Percentiles rank a stretch among this genome's conserved stretches.
phyloP scores from a whole-genome alignment of 2,329 filamentous ascomycete genomes.

The Venturia carpophila region DNA sequence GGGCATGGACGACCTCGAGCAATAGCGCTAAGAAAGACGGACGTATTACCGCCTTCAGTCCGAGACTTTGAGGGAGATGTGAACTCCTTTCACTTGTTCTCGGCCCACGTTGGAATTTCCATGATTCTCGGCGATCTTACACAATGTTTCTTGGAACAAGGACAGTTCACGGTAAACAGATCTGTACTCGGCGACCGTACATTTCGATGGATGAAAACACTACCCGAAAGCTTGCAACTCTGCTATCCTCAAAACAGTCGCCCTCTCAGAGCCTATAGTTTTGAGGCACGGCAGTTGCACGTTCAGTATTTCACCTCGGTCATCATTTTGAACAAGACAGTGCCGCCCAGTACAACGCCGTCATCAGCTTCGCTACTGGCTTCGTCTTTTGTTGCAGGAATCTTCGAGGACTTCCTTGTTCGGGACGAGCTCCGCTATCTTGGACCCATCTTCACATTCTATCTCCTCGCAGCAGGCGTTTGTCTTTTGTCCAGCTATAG shows the following conservation, averaged over 20 bases:
- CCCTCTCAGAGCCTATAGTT: slow-evolving; percentile 26
- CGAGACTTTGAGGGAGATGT: slow-evolving; percentile 30
- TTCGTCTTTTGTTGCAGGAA: slow-evolving; percentile 36
- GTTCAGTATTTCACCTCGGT: slow-evolving; percentile 34
- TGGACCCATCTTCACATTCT: slow-evolving; percentile 36
- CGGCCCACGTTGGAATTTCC: slow-evolving; percentile 34
- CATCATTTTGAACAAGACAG: slow-evolving; percentile 33
- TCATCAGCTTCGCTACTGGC: slow-evolving; percentile 34
- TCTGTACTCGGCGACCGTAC: slow-evolving; percentile 32
- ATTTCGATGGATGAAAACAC: slow-evolving; percentile 35
- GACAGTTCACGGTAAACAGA: slow-evolving; percentile 28
- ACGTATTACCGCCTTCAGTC: slow-evolving; percentile 32
- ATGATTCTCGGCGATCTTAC: slow-evolving; percentile 36
- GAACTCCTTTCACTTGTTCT: slow-evolving; percentile 30
- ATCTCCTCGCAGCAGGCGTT: slow-evolving; percentile 34
- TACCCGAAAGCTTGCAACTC: slow-evolving; percentile 29
- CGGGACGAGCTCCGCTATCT: slow-evolving; percentile 35
- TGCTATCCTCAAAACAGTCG: slow-evolving; percentile 24
- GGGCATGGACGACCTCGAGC: slow-evolving; percentile 36
- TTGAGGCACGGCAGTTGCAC: slow-evolving; percentile 34
- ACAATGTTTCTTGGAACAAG: slow-evolving; percentile 32
- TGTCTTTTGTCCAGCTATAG: slow-evolving; percentile 34
- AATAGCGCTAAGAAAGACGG: slow-evolving; percentile 34
- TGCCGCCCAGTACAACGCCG: slow-evolving; percentile 27
- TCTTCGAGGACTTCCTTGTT: slow-evolving; percentile 38